These are phyloP conservation scores for Coniophora puteana DNA, from an alignment of 1,284 basidiomycete genomes.

Conservation along the genomic window DNA sequence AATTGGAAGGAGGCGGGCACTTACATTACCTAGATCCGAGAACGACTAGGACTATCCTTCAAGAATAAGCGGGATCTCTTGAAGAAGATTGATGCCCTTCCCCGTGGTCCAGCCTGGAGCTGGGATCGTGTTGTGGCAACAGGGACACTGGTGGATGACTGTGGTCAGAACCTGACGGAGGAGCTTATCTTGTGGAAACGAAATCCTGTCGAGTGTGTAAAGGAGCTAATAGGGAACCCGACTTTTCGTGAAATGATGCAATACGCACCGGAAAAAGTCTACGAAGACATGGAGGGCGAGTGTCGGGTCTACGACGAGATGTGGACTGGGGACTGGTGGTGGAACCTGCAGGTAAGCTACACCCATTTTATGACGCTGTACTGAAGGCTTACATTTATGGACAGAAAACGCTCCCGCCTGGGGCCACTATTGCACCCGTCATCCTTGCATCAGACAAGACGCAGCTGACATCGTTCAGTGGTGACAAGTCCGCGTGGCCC, in stretches of 20 bases:
- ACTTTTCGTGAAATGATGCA: constrained; percentile 8
- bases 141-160: constrained; percentile 13
- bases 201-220: constrained; percentile 27
- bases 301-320: constrained; percentile 18
- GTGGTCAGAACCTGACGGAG: constrained; percentile 9
- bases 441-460: constrained; percentile 10
- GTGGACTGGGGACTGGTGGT: constrained; percentile 29
- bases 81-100: constrained; percentile 17
- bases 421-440: not conserved
- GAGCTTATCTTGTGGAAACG: constrained; percentile 25
- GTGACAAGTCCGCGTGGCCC: constrained; percentile 7
- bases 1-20: not conserved
- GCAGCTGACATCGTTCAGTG: constrained; percentile 2
- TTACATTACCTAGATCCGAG: not conserved
- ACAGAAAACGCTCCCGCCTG: not conserved
- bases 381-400: no score
- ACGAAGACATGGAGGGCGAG: constrained; percentile 4
- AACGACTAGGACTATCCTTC: constrained; percentile 6
- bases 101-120: constrained; percentile 18
- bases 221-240: constrained; percentile 27
- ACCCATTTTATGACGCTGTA: not conserved
- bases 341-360: constrained; percentile 23
- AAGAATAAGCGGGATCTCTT: constrained; percentile 19
- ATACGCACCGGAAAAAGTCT: constrained; percentile 18
- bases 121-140: constrained; percentile 13